phyloP scores from a whole-genome alignment of 768 basidiomycete species.

The Rhodotorula paludigena region DNA sequence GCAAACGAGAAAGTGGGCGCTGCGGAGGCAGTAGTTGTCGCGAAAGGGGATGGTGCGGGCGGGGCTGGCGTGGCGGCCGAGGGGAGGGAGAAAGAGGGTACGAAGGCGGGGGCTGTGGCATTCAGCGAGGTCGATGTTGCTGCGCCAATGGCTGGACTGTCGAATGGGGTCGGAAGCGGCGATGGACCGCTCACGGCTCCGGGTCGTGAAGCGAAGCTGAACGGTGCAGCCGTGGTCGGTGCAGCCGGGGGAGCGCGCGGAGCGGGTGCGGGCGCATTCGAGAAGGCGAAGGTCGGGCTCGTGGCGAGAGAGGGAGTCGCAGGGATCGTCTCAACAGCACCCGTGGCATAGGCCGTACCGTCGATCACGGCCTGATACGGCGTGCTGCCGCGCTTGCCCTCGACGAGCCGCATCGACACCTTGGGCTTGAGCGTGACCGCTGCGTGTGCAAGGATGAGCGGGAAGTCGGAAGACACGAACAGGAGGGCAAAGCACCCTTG shows the following conservation, averaged over 20 bases:
- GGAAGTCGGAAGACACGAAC: background rate
- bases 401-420: slow-evolving; percentile 44
- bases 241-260: slow-evolving; percentile 4
- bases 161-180: slow-evolving; percentile 20
- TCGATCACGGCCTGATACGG: slow-evolving; percentile 46
- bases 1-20: slow-evolving; percentile 10
- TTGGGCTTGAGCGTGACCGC: slow-evolving; percentile 42
- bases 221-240: background rate
- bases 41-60: background rate
- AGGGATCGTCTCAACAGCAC: slow-evolving; percentile 39
- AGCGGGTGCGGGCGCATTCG: slow-evolving; percentile 7
- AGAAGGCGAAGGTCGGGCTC: slow-evolving; percentile 34
- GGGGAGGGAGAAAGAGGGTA: slow-evolving; percentile 11
- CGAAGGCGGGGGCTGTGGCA: background rate
- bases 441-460: slow-evolving; percentile 28
- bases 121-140: background rate
- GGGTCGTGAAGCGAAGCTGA: slow-evolving; percentile 1
- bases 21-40: background rate
- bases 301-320: slow-evolving; percentile 46
- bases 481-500: slow-evolving; percentile 26
- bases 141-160: background rate
- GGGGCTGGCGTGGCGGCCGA: background rate
- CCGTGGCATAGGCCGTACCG: slow-evolving; percentile 39
- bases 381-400: slow-evolving; percentile 43
- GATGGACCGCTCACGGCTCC: background rate